Evolutionary conservation across 148 eudicot species (phyloP).

Genomic region (Chenopodium quinoa): DNA sequence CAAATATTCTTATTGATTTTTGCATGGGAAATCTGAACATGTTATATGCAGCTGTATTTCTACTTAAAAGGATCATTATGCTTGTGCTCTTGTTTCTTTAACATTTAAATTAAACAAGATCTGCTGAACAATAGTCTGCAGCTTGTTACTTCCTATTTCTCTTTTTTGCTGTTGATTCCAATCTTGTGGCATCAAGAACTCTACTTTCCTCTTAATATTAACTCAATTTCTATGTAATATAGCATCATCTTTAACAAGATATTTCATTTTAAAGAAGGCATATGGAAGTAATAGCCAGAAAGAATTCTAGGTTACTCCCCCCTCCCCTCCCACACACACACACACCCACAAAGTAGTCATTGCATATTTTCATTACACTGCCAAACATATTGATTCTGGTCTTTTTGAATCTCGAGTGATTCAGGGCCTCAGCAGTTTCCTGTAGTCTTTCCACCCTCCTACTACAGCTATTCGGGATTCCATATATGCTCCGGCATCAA

Average conservation of each 20-base stretch:
- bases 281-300: too few relatives aligned
- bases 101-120: too few relatives aligned
- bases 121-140: too few relatives aligned
- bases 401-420: conserved; percentile 3
- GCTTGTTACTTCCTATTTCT: not conserved
- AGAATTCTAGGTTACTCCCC: too few relatives aligned
- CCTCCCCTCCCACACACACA: too few relatives aligned
- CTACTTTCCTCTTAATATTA: not conserved
- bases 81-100: not conserved
- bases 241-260: too few relatives aligned
- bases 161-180: conserved; percentile 1
- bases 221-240: not conserved
- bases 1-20: not conserved
- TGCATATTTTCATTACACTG: too few relatives aligned
- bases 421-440: conserved; percentile 87
- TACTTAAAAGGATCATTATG: not conserved
- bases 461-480: conserved; percentile 45
- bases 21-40: not conserved
- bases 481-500: conserved; percentile 69
- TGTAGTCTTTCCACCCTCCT: conserved; percentile 63
- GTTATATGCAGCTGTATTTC: not conserved
- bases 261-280: too few relatives aligned
- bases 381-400: too few relatives aligned
- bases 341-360: too few relatives aligned
- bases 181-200: not conserved